Percentiles rank a stretch among this genome's conserved stretches.
Conservation (phyloP, 73 alveolate genomes). For the Paramecium biaurelia region DNA sequence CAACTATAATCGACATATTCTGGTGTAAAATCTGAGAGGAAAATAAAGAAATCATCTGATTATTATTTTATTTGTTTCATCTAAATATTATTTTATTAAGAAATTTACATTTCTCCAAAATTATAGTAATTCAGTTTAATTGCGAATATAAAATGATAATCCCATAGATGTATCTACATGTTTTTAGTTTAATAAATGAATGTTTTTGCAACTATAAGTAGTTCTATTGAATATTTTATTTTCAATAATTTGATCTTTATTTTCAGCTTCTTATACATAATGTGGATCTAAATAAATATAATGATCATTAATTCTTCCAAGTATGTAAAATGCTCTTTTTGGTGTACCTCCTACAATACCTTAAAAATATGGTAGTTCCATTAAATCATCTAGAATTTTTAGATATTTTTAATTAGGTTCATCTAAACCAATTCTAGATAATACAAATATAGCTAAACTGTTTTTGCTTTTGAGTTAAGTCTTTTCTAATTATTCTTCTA, state of each 20-base stretch:
- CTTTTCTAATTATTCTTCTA: not conserved
- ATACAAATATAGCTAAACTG: conserved; percentile 22
- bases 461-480: not conserved
- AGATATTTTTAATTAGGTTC: conserved; percentile 50
- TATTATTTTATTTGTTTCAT: not conserved
- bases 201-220: not conserved
- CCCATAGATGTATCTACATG: conserved; percentile 44
- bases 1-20: not conserved
- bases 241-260: not conserved
- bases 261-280: conserved; percentile 56
- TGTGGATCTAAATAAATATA: conserved; percentile 64
- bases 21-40: not conserved
- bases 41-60: not conserved
- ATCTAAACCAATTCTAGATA: conserved; percentile 56
- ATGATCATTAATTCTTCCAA: conserved; percentile 60
- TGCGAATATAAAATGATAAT: not conserved
- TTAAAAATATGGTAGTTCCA: conserved; percentile 54
- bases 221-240: not conserved
- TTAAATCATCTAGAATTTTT: conserved; percentile 42
- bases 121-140: not conserved
- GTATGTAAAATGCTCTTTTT: conserved; percentile 43
- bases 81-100: not conserved
- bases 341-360: conserved; percentile 66
- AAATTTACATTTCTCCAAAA: not conserved
- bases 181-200: not conserved